Evolutionary conservation across 192 early-diverging fungal species (phyloP).

Genomic region (Coemansia sp.): DNA sequence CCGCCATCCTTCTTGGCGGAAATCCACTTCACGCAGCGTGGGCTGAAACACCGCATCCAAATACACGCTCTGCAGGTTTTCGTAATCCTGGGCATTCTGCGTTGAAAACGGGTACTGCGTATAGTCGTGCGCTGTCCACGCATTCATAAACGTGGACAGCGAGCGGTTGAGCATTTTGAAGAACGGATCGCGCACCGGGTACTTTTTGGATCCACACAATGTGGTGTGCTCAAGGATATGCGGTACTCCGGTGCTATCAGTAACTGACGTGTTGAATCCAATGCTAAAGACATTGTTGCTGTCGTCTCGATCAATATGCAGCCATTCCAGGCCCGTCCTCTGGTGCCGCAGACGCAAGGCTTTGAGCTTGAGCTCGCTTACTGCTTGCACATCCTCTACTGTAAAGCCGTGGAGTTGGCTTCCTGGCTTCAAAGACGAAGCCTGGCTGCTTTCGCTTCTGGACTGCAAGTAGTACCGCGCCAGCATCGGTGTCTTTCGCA

Average conservation of each 20-base stretch:
- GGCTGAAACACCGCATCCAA: conserved; percentile 89
- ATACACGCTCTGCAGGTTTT: conserved; percentile 87
- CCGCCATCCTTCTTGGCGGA: conserved; percentile 94
- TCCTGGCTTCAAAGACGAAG: conserved; percentile 7
- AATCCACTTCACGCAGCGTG: conserved; percentile 75
- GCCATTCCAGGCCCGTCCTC: conserved; percentile 77
- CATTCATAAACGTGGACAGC: conserved; percentile 97
- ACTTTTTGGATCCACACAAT: conserved; percentile 81
- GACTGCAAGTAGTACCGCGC: not conserved
- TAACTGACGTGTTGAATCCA: conserved; percentile 81
- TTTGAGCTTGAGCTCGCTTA: conserved; percentile 76
- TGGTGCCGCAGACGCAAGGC: conserved; percentile 74
- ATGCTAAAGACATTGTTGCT: conserved; percentile 94
- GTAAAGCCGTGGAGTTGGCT: conserved; percentile 43
- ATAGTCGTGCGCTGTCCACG: conserved; percentile 84
- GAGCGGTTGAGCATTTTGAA: conserved; percentile 97
- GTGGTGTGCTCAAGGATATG: conserved; percentile 97
- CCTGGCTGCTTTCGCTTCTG: not conserved
- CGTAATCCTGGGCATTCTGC: conserved; percentile 83
- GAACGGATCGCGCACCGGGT: conserved; percentile 96
- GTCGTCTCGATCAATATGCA: conserved; percentile 85
- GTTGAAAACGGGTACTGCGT: conserved; percentile 95
- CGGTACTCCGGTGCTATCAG: conserved; percentile 80
- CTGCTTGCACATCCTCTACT: conserved; percentile 52
- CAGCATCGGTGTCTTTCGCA: not conserved